Evolutionary conservation across 2,329 filamentous ascomycete species (phyloP).

Genomic region (Aspergillus neotritici): DNA sequence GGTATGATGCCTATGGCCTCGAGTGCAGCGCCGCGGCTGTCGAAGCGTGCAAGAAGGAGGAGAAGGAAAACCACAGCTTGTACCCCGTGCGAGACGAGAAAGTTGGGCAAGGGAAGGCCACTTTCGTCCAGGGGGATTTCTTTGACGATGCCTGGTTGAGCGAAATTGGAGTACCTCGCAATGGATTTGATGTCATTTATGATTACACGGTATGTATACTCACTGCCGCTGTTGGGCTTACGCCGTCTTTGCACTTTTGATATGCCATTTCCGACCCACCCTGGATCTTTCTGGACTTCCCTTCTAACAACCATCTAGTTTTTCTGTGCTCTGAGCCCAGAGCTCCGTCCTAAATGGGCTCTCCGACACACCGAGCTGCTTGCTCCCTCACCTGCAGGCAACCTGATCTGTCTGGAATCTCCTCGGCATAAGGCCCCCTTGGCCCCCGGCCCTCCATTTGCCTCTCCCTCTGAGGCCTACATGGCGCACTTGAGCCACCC

Average conservation of each 20-base stretch:
- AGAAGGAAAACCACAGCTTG: slow-evolving; percentile 26
- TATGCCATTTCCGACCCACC: neutral
- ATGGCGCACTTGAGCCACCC: slow-evolving; percentile 64
- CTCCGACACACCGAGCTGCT: slow-evolving; percentile 50
- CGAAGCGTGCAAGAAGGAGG: slow-evolving; percentile 32
- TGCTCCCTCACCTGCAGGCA: slow-evolving; percentile 39
- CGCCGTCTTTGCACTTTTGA: neutral
- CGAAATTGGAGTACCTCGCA: slow-evolving; percentile 27
- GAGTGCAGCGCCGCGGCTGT: slow-evolving; percentile 56
- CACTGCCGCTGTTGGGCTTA: neutral
- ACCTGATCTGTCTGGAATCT: slow-evolving; percentile 65
- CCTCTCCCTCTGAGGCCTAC: slow-evolving; percentile 63
- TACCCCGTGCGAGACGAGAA: slow-evolving; percentile 33
- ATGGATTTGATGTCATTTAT: slow-evolving; percentile 50
- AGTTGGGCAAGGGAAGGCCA: slow-evolving; percentile 33
- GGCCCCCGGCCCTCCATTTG: slow-evolving; percentile 66
- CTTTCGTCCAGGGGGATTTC: slow-evolving; percentile 42
- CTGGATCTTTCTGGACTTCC: neutral
- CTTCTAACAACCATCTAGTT: slow-evolving; percentile 41
- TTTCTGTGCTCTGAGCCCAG: slow-evolving; percentile 53
- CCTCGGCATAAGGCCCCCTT: slow-evolving; percentile 64
- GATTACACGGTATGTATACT: slow-evolving; percentile 52
- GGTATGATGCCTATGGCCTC: slow-evolving; percentile 70
- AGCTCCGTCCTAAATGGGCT: slow-evolving; percentile 52
- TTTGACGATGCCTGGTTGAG: slow-evolving; percentile 40